Evolutionary conservation across 2,329 filamentous ascomycete species (phyloP).

Genomic region (Malbranchea zuffiana): DNA sequence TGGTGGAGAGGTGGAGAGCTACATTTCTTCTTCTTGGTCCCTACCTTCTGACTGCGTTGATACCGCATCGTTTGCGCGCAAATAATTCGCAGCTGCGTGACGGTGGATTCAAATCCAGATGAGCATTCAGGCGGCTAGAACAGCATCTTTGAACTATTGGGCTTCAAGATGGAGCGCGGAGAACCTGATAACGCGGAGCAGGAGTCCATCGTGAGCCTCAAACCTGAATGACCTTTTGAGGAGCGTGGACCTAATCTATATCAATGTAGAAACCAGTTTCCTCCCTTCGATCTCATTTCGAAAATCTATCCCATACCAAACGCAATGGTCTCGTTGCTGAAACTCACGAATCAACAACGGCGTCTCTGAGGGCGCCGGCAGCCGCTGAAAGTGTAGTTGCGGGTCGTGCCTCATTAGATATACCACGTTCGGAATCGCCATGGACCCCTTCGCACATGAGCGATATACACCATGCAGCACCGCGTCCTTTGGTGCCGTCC

Average conservation of each 20-base stretch:
- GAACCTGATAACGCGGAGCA: constrained; percentile 8
- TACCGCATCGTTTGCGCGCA: no score
- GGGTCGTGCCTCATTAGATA: constrained; percentile 33
- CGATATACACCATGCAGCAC: constrained; percentile 1
- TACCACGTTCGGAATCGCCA: constrained; percentile 31
- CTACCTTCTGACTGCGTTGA: no score
- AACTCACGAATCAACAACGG: constrained; percentile 22
- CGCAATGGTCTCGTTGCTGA: constrained; percentile 9
- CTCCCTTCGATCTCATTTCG: constrained; percentile 40
- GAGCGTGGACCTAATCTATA: constrained; percentile 12
- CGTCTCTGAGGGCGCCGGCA: constrained; percentile 25
- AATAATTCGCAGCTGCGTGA: no score
- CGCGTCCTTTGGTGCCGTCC: constrained; percentile 9
- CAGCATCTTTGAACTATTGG: not conserved
- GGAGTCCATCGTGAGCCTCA: constrained; percentile 12
- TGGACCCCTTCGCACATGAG: constrained; percentile 21
- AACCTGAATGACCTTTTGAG: constrained; percentile 4
- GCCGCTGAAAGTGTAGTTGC: constrained; percentile 20
- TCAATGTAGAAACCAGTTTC: constrained; percentile 37
- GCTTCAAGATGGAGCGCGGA: constrained; percentile 1
- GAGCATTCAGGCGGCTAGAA: not conserved
- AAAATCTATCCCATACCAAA: constrained; percentile 32
- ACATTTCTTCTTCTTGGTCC: no score
- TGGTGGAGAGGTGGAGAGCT: no score
- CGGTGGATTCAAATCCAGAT: no score